These are phyloP conservation scores for Lumnitzera racemosa DNA, from an alignment of 345 rosid species.

Conservation along the genomic window DNA sequence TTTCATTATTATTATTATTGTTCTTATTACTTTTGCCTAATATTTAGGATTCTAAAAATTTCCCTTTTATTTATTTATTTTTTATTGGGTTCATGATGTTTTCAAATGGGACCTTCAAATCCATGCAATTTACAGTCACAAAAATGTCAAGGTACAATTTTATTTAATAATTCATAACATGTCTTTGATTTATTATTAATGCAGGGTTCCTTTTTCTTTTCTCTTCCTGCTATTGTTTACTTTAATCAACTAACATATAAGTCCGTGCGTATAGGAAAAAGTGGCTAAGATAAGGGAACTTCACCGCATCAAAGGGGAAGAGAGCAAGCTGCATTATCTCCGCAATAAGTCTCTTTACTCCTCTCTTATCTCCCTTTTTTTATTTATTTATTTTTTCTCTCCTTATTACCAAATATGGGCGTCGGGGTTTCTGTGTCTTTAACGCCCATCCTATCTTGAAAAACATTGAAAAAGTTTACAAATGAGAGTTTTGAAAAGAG, in stretches of 20 bases:
- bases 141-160: too few species aligned
- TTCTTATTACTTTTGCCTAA: not conserved
- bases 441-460: too few species aligned
- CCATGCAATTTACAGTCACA: too few species aligned
- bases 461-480: too few species aligned
- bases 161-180: too few species aligned
- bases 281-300: conserved; percentile 12
- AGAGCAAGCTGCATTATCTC: conserved; percentile 12
- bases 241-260: not conserved
- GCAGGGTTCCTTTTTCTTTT: not conserved
- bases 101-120: too few species aligned
- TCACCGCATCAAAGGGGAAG: conserved; percentile 7
- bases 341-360: conserved; percentile 9
- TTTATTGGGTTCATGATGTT: not conserved
- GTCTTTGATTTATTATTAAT: too few species aligned
- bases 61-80: not conserved
- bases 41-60: not conserved
- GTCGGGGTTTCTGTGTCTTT: too few species aligned
- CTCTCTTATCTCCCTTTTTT: not conserved
- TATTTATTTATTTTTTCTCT: not conserved
- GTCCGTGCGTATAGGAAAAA: conserved; percentile 1
- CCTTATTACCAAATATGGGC: too few species aligned
- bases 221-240: not conserved
- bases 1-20: not conserved
- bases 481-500: too few species aligned